These are phyloP conservation scores for Ustilago crameri DNA, from an alignment of 1,284 basidiomycete genomes.

Conservation along the genomic window DNA sequence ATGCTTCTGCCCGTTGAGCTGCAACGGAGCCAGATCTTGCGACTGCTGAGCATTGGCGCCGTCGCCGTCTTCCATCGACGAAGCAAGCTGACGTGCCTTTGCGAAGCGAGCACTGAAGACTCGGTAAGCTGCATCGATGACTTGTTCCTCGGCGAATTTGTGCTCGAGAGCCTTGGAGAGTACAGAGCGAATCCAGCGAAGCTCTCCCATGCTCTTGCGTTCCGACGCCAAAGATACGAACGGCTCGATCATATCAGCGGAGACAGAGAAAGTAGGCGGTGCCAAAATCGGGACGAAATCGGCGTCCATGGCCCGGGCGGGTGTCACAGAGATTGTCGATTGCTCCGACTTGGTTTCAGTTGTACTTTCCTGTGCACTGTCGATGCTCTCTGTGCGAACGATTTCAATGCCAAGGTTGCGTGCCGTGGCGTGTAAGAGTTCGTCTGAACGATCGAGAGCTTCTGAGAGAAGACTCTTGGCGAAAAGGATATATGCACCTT, in stretches of 20 bases:
- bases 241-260: slow-evolving; percentile 43
- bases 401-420: slow-evolving; percentile 29
- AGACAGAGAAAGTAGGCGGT: slow-evolving; percentile 48
- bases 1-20: slow-evolving; percentile 19
- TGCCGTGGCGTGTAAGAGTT: slow-evolving; percentile 26
- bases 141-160: slow-evolving; percentile 33
- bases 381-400: slow-evolving; percentile 2
- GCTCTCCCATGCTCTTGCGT: slow-evolving; percentile 18
- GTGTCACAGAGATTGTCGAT: slow-evolving; percentile 7
- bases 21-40: slow-evolving; percentile 11
- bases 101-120: slow-evolving; percentile 31
- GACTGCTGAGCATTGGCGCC: neutral
- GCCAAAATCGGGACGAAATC: slow-evolving; percentile 49
- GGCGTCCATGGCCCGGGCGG: slow-evolving; percentile 30
- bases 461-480: slow-evolving; percentile 40
- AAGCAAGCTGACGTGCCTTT: slow-evolving; percentile 18
- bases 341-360: slow-evolving; percentile 22
- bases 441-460: slow-evolving; percentile 37
- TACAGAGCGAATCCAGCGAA: slow-evolving; percentile 33
- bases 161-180: slow-evolving; percentile 35
- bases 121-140: slow-evolving; percentile 41
- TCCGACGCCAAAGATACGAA: slow-evolving; percentile 36
- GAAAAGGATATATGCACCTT: slow-evolving; percentile 33
- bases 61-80: neutral
- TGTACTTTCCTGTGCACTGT: neutral